Evolutionary conservation across 352 stramenopile genomes (phyloP).

Genomic region (Phytophthora hybrid): DNA sequence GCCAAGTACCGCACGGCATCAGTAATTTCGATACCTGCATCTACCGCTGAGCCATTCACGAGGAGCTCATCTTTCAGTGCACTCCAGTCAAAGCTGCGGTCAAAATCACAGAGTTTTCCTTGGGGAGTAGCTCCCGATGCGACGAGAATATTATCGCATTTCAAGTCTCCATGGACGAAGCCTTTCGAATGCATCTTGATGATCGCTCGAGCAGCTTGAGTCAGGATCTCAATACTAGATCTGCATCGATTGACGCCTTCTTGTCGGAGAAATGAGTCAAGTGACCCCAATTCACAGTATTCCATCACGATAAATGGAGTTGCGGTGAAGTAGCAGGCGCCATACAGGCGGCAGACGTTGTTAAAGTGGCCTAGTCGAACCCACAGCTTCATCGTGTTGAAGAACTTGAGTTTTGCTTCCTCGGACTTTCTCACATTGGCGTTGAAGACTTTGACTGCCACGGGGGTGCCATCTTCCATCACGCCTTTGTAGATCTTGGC

Average conservation of each 20-base stretch:
- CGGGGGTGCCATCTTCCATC: background rate
- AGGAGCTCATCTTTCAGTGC: background rate
- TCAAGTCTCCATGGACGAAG: background rate
- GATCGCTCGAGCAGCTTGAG: background rate
- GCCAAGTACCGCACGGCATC: background rate
- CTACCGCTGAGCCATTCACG: background rate
- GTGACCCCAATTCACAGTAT: background rate
- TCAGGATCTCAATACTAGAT: background rate
- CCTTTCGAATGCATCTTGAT: background rate
- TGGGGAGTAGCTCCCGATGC: background rate
- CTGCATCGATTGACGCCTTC: background rate
- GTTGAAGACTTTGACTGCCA: background rate
- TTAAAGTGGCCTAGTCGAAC: background rate
- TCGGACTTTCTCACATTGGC: background rate
- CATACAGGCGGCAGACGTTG: background rate
- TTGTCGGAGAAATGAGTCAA: background rate
- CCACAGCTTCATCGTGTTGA: background rate
- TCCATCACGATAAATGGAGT: background rate
- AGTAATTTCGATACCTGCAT: background rate
- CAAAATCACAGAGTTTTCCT: background rate
- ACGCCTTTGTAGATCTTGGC: background rate
- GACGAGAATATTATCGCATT: background rate
- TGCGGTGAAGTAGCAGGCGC: background rate
- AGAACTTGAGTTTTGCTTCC: background rate
- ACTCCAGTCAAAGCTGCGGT: background rate